A percentile compares a stretch with the other conserved stretches of the same genome.
phyloP scores from a whole-genome alignment of 2,329 filamentous ascomycete genomes.

The Botryosphaeria dothidea region DNA sequence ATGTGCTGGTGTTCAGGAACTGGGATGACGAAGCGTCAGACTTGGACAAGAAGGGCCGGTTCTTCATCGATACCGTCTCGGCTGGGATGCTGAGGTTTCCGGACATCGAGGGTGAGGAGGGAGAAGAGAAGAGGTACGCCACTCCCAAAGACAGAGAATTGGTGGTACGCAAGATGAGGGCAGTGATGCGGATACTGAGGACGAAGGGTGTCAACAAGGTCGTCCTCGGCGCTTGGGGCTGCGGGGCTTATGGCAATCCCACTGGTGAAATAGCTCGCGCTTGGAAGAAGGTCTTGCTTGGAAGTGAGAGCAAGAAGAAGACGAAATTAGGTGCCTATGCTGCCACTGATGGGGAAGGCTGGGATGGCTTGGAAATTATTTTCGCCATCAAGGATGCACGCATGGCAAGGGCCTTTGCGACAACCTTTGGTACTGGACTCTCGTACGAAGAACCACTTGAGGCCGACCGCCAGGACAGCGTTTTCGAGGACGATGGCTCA shows the following conservation, averaged over 20 bases:
- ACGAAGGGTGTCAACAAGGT: conserved; percentile 50
- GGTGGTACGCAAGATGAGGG: conserved; percentile 57
- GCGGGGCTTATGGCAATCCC: conserved; percentile 65
- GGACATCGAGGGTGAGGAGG: conserved; percentile 45
- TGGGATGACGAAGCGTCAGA: conserved; percentile 39
- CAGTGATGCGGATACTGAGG: conserved; percentile 56
- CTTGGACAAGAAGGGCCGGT: conserved; percentile 50
- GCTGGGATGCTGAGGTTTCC: conserved; percentile 62
- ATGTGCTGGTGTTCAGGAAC: conserved; percentile 61
- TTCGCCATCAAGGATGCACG: conserved; percentile 59
- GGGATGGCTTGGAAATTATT: conserved; percentile 53
- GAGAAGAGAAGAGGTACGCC: conserved; percentile 41
- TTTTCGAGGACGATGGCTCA: conserved; percentile 30
- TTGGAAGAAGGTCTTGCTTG: conserved; percentile 51
- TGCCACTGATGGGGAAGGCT: conserved; percentile 31
- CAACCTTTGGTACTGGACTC: conserved; percentile 48
- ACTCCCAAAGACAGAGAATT: conserved; percentile 53
- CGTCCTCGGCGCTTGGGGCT: conserved; percentile 66
- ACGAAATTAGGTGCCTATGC: conserved; percentile 17
- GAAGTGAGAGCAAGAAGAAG: conserved; percentile 26
- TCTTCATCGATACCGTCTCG: conserved; percentile 60
- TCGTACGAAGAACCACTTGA: conserved; percentile 40
- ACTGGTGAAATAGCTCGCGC: conserved; percentile 58
- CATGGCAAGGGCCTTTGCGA: conserved; percentile 55
- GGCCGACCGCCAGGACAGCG: conserved; percentile 41